Base-by-base conservation (phyloP, 108 stramenopile species). In the Cyclotella choctawhatcheeana region DNA sequence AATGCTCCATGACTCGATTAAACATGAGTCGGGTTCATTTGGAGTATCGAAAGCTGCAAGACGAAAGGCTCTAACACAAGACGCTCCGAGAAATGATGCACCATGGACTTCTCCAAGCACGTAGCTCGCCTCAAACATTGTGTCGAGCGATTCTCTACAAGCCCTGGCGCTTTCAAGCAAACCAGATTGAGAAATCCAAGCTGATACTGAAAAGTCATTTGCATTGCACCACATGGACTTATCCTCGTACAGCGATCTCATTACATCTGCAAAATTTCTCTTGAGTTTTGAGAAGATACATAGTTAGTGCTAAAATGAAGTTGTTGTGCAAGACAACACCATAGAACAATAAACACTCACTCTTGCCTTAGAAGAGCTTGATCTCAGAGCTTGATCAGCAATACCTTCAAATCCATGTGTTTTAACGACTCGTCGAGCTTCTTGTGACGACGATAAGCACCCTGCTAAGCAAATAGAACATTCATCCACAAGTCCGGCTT, bases 281-380 rank as follows among this genome's bases (percentile, higher is more conserved):
- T 72, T 35, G 18, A 44, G 6, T n/a, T n/a, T n/a, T n/a, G n/a
- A n/a, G n/a, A n/a, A n/a, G n/a, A n/a, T n/a, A n/a, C n/a, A n/a
- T n/a, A n/a, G n/a, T n/a, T n/a, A n/a, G n/a, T n/a, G n/a, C n/a
- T n/a, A n/a, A n/a, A n/a, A n/a, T n/a, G n/a, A n/a, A n/a, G n/a
- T n/a, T n/a, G n/a, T n/a, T n/a, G n/a, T n/a, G n/a, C n/a, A n/a
- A n/a, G n/a, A n/a, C n/a, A n/a, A 58, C 1, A 8, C 29, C 6
- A 31, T 31, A 26, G 1, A 4, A 29, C 5, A 26, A 22, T 10
- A 35, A 7, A 18, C 27, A 29, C 71, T 63, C 40, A 72, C 1
- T 33, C 90, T 69, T n/a, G 88, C 82, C 56, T 81, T 88, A 0
- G 93, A 89, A 1, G 93, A 94, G 5, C 33, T 60, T 5, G 74